Evolutionary conservation across 2,329 filamentous ascomycete species (phyloP), one percentile per base, ranked within the genome.

Genomic region (Sporothrix inflata): DNA sequence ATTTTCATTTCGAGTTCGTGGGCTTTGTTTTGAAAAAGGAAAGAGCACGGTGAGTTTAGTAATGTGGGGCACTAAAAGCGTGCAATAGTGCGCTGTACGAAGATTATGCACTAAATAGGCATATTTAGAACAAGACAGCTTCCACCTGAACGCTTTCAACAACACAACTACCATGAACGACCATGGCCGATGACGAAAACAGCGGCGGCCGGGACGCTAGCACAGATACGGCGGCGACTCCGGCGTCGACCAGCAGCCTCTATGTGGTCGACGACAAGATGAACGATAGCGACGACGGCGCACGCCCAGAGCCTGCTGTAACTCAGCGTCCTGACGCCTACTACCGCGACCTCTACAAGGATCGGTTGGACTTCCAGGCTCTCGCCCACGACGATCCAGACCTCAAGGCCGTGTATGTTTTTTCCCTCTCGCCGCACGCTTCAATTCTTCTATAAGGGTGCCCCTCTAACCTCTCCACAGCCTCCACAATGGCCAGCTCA

Each of bases 401-500:
- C 0, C 85, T 87, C 75, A 81, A 81, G 1, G 75, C 78, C 19
- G 71, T 84, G 47, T 49, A 21, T 21, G 47, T 9, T 9, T 8
- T 8, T 6, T 49, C 19, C 19, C 47, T 42, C 1, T n/a, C 30
- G 3, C 47, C 19, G 4, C 5, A 19, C 2, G 6, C 7, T n/a
- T 21, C 19, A 3, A 34, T 34, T 34, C 9, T 49, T 6, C 19
- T n/a, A n/a, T 19, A 8, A 16, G 42, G 19, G 3, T 19, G 0
- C 16, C 6, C 16, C n/a, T n/a, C 47, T 49, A 49, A 49, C 19
- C 19, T 8, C 19, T 49, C 47, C 19, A 0, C 71, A 84, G 82
- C 7, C 75, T 83, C 51, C 81, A 81, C 7, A 76, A 80, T 19
- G 79, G 83, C 9, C 88, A 91, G 75, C 84, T 97, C 34, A 90